Evolutionary conservation across 2,329 filamentous ascomycete genomes (phyloP).

Genomic region (Ophiosphaerella herpotricha): DNA sequence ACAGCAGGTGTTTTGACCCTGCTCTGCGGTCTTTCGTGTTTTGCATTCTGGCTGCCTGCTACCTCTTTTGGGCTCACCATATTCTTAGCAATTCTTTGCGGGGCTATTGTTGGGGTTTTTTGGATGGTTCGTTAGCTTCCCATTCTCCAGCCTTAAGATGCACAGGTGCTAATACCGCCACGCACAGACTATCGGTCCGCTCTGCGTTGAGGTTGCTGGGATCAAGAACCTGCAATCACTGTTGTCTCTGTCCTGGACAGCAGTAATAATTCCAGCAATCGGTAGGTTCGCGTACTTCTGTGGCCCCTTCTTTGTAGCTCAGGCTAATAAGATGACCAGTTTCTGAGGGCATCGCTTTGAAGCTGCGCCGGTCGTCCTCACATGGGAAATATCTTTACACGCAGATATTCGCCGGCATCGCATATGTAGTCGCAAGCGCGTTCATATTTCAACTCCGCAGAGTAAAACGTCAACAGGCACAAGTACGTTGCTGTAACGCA

Average conservation of each 20-base stretch:
- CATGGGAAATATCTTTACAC: slow-evolving; percentile 42
- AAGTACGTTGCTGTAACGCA: not conserved
- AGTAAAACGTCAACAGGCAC: slow-evolving; percentile 10
- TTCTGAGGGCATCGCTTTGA: slow-evolving; percentile 50
- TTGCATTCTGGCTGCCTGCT: slow-evolving; percentile 55
- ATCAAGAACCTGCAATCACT: slow-evolving; percentile 48
- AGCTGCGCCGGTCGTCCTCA: slow-evolving; percentile 39
- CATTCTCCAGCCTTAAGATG: not conserved
- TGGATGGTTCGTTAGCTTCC: slow-evolving; percentile 48
- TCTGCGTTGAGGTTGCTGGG: slow-evolving; percentile 49
- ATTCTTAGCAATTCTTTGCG: slow-evolving; percentile 51
- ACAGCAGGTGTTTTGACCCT: slow-evolving; percentile 49
- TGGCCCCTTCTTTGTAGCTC: not conserved
- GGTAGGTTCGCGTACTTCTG: slow-evolving; percentile 26
- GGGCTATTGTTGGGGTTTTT: slow-evolving; percentile 54
- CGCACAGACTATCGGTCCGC: slow-evolving; percentile 43
- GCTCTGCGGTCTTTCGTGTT: slow-evolving; percentile 43
- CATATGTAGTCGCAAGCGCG: slow-evolving; percentile 41
- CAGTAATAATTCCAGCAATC: slow-evolving; percentile 43
- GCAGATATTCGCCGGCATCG: slow-evolving; percentile 46
- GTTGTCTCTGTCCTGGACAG: slow-evolving; percentile 47
- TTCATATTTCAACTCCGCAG: slow-evolving; percentile 31
- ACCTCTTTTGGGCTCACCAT: slow-evolving; percentile 49
- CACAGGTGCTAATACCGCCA: no score
- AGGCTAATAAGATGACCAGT: not conserved